Base-by-base conservation (phyloP, 306 rosid species). In the Ormosia emarginata region DNA sequence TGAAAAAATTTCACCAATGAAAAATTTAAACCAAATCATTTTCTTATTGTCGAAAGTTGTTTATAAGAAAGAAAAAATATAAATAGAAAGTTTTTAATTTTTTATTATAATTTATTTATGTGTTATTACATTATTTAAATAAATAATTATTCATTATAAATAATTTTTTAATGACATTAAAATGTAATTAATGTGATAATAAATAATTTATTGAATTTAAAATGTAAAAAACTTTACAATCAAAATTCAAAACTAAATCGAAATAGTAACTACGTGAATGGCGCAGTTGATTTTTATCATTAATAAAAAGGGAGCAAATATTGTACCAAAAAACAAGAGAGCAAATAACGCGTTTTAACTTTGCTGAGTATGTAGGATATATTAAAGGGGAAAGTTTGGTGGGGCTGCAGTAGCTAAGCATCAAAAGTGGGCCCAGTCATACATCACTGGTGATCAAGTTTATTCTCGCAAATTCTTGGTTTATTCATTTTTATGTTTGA, bases 271-370 rank as follows among this genome's bases (percentile, higher is more conserved):
- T 70, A 55, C 78, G 82, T 46, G 77, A 86, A 33, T 83, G 69
- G 78, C 67, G 87, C 85, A 80, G 50, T 5, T 80, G 84, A 81
- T 87, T 80, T 7, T 52, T 70, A 37, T 43, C 55, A 56, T 43
- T 7, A 57, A 56, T 49, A 14, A 65, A 65, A 18, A 5, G 30
- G 7, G 24, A 24, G 24, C 24, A 24, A 24, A 24, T 24, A 24
- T 24, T 24, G 24, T 24, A 24, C 0, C 0, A 24, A 24, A 24
- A 24, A 24, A 24, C 0, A 24, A 24, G n/a, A 24, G 1, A 11
- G 32, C 30, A 52, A 74, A 33, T 76, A 62, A 73, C 86, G 44
- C n/a, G 52, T 74, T 71, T 55, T 65, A 47, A 49, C 85, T 79
- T 85, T 82, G 67, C 68, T 37, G 37, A 65, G 29, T 29, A 32